Evolutionary conservation across 164 flowering plant genomes (phyloP), one percentile per base, ranked within the genome.

Genomic region (Tinospora cordifolia): DNA sequence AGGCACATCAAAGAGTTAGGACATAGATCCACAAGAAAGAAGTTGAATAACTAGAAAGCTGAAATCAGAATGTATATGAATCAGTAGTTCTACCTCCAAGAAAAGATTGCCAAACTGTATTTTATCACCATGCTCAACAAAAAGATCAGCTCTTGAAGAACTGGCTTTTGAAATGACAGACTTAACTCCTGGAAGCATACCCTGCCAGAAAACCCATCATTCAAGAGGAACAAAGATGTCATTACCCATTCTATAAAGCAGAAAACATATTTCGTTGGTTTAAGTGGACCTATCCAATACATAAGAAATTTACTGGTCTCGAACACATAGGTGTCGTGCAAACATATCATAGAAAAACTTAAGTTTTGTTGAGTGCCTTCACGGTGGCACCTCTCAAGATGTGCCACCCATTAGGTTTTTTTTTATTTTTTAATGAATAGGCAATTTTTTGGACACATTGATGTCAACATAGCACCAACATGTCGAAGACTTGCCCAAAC

Each of bases 131-230:
- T 75, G 79, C 77, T 86, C 92, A 69, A 92, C 78, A 14, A 84
- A 59, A 75, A 84, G 72, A 79, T 94, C 97, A 72, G 97, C 98
- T 78, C 82, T 85, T 19, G 94, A 78, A 25, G 79, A 81, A 80
- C 98, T 90, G 67, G 90, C 90, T 81, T 81, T 87, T 21, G 98
- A 90, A 72, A 94, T 90, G 54, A 94, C 71, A 65, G 99, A 92
- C 77, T 87, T 85, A 51, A 88, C 90, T 39, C 87, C 87, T 12
- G 91, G 90, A 66, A 77, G 75, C 78, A 86, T 88, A 71, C 69
- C 79, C 95, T 92, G 84, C 77, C 75, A 41, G 62, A 71, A 75
- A 13, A 69, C 34, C 19, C 14, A 26, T 12, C 30, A 67, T 57
- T 21, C 44, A 38, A 26, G 19, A 2, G 40, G 26, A 57, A 54